Conservation (phyloP, 2,329 filamentous ascomycete genomes). For the Leptographium galeiforme region DNA sequence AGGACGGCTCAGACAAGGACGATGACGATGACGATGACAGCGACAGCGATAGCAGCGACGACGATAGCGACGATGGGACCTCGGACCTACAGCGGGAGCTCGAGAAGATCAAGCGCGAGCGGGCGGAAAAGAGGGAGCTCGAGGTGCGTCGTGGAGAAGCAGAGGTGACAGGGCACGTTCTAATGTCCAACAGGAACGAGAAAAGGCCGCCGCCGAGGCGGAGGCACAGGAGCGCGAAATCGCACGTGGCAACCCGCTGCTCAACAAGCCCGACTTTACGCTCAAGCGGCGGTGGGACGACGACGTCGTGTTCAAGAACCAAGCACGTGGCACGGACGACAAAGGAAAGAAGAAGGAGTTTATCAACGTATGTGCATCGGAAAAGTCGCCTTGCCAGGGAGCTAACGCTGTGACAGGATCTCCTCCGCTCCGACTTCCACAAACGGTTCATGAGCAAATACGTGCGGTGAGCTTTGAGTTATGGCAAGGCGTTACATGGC, state of each 20-base stretch:
- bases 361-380: conserved; percentile 59
- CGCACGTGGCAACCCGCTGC: conserved; percentile 78
- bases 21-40: conserved; percentile 62
- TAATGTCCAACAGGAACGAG: conserved; percentile 47
- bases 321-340: conserved; percentile 87
- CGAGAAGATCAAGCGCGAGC: conserved; percentile 82
- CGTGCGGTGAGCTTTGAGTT: conserved; percentile 28
- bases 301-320: conserved; percentile 98
- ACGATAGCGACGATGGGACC: conserved; percentile 64
- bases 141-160: conserved; percentile 30
- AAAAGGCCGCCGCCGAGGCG: conserved; percentile 66
- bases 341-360: conserved; percentile 83
- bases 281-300: conserved; percentile 95
- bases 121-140: conserved; percentile 66
- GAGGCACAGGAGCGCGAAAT: conserved; percentile 79
- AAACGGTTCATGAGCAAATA: conserved; percentile 84
- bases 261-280: conserved; percentile 80
- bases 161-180: neutral
- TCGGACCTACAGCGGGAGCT: conserved; percentile 85
- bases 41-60: conserved; percentile 56
- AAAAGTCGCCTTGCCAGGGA: neutral
- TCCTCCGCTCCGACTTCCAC: conserved; percentile 91
- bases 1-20: conserved; percentile 43
- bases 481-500: neutral
- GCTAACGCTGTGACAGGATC: conserved; percentile 39